Evolutionary conservation across 352 stramenopile species (phyloP).

Genomic region (Globisporangium nodosum): DNA sequence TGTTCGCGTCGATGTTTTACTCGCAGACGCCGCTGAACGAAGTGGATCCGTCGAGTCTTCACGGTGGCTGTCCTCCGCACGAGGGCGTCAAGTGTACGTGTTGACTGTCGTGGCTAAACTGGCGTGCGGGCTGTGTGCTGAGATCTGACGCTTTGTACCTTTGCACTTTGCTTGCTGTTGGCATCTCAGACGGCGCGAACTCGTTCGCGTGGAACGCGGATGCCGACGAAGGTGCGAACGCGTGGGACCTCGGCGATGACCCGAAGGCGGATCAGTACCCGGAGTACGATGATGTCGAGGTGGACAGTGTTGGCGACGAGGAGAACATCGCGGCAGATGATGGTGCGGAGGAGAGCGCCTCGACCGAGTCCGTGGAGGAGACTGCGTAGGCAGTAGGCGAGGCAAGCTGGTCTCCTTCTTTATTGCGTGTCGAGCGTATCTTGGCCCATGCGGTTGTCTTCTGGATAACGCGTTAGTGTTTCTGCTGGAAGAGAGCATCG

Average conservation of each 20-base stretch:
- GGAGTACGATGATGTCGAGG: neutral
- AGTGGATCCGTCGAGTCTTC: constrained; percentile 48
- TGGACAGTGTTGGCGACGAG: neutral
- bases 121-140: too few relatives aligned
- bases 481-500: too few relatives aligned
- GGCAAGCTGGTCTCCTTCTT: too few relatives aligned
- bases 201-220: constrained; percentile 72
- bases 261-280: neutral
- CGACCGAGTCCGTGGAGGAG: neutral
- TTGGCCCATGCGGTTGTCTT: too few relatives aligned
- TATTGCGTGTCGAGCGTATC: too few relatives aligned
- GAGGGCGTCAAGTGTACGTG: constrained; percentile 56
- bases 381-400: too few relatives aligned
- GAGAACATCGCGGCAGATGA: neutral
- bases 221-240: constrained; percentile 41
- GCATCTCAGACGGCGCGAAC: constrained; percentile 42
- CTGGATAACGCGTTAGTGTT: too few relatives aligned
- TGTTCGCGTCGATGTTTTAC: constrained; percentile 72
- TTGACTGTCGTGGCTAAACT: neutral
- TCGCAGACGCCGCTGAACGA: constrained; percentile 60
- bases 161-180: constrained; percentile 2
- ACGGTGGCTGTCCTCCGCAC: constrained; percentile 53
- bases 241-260: neutral
- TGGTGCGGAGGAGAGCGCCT: too few relatives aligned
- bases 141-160: constrained; percentile 6